Conservation (phyloP, 345 rosid genomes). For the Mercurialis annua region DNA sequence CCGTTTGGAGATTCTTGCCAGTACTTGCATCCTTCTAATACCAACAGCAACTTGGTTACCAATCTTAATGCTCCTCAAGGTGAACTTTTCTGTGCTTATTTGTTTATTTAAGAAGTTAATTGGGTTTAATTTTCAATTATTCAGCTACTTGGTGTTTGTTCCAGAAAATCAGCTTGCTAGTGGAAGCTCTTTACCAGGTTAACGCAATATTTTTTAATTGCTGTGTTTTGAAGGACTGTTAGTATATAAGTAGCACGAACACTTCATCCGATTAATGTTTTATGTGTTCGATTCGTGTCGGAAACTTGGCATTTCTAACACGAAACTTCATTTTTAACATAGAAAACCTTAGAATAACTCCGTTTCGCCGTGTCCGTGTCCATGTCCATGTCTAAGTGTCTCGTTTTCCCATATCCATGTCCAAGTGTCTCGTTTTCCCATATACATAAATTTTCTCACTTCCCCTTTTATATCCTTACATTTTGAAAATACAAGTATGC, state of each 20-base stretch:
- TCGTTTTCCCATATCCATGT: too few relatives aligned
- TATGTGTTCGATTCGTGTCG: too few relatives aligned
- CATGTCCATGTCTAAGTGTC: too few relatives aligned
- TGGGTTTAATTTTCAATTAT: not conserved
- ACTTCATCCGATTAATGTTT: too few relatives aligned
- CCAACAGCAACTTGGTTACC: slow-evolving; percentile 21
- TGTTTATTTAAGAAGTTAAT: not conserved
- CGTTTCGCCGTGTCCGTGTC: too few relatives aligned
- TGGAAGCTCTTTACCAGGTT: slow-evolving; percentile 33
- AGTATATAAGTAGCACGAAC: too few relatives aligned
- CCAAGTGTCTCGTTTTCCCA: too few relatives aligned
- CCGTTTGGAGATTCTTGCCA: slow-evolving; percentile 79
- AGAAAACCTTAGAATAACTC: too few relatives aligned
- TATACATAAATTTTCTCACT: too few relatives aligned
- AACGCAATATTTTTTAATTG: not conserved
- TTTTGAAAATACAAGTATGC: not conserved
- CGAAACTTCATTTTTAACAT: too few relatives aligned
- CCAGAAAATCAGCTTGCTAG: slow-evolving; percentile 25
- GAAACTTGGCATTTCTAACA: too few relatives aligned
- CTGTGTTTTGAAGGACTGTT: not conserved
- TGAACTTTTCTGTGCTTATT: not conserved
- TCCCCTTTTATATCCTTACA: not conserved
- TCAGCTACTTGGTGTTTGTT: slow-evolving; percentile 12
- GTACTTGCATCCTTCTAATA: slow-evolving; percentile 50
- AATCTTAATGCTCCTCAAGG: slow-evolving; percentile 11